Percentiles rank a stretch among this genome's conserved stretches.
Conservation (phyloP, 2,329 filamentous ascomycete species). For the Botrytis aclada region DNA sequence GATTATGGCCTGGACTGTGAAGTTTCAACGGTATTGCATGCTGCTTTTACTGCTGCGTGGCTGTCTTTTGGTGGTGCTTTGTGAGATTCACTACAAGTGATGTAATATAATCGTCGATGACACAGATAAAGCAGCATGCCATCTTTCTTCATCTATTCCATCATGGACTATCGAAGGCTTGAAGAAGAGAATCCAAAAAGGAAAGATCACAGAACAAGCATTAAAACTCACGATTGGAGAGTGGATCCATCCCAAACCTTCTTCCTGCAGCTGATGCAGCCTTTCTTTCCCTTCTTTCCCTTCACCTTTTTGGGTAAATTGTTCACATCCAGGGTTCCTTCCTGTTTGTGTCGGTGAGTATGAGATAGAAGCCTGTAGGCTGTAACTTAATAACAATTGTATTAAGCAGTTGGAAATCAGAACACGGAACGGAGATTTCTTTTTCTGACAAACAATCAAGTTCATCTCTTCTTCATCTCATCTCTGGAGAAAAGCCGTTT, state of each 20-base stretch:
- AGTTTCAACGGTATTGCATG: background rate
- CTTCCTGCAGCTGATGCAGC: background rate
- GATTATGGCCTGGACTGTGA: background rate
- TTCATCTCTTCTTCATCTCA: background rate
- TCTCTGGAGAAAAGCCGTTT: background rate
- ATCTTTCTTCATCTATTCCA: background rate
- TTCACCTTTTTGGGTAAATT: background rate
- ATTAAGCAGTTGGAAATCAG: background rate
- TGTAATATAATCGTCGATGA: fast-evolving
- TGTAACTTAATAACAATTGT: background rate
- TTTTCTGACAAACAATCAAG: slow-evolving; percentile 4
- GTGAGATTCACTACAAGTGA: background rate
- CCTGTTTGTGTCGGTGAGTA: slow-evolving; percentile 1
- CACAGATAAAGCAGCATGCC: background rate
- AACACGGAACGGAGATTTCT: background rate
- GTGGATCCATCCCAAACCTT: background rate
- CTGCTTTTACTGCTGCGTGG: background rate
- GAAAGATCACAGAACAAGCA: background rate
- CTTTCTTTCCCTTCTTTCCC: too few species aligned
- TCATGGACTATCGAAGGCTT: background rate
- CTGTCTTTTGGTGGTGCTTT: background rate
- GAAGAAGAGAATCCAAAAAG: background rate
- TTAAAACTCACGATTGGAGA: background rate
- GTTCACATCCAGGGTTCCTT: slow-evolving; percentile 5
- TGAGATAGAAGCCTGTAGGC: background rate